These are phyloP conservation scores for Vachellia pachyceras DNA, from an alignment of 306 rosid genomes.

Conservation along the genomic window DNA sequence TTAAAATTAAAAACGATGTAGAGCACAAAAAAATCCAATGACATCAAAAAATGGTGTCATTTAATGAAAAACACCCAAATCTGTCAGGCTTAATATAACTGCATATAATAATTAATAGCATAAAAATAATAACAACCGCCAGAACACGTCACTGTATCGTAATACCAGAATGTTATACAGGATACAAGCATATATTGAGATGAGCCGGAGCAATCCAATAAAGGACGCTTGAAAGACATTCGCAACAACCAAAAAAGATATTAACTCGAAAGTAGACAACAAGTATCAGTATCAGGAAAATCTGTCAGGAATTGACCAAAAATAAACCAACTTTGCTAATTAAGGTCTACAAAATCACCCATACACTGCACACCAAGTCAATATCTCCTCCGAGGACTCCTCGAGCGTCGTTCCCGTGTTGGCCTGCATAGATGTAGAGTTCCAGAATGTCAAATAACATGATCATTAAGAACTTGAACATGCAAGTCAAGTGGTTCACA, in stretches of 20 bases:
- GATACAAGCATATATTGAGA: constrained; percentile 29
- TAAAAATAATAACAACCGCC: background rate
- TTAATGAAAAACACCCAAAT: background rate
- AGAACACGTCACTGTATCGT: constrained; percentile 32
- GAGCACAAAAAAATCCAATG: too few relatives aligned
- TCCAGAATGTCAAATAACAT: constrained; percentile 22
- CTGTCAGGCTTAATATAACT: background rate
- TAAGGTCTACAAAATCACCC: constrained; percentile 38
- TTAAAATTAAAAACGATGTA: too few relatives aligned
- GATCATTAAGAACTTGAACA: background rate
- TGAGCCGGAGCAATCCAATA: constrained; percentile 36
- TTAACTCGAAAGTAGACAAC: constrained; percentile 28
- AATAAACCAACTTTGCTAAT: constrained; percentile 33
- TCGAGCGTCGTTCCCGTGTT: constrained; percentile 81
- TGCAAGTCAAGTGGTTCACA: background rate
- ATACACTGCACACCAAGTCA: constrained; percentile 44
- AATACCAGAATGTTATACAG: constrained; percentile 28
- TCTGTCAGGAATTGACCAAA: constrained; percentile 24
- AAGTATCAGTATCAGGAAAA: constrained; percentile 39
- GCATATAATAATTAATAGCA: background rate
- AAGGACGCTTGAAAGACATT: constrained; percentile 31
- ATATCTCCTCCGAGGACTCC: constrained; percentile 97
- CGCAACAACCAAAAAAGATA: constrained; percentile 25
- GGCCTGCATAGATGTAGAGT: constrained; percentile 59
- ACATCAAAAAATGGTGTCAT: too few relatives aligned